These are phyloP conservation scores for Boletales sp. DNA, from an alignment of 768 basidiomycete genomes.

Conservation along the genomic window DNA sequence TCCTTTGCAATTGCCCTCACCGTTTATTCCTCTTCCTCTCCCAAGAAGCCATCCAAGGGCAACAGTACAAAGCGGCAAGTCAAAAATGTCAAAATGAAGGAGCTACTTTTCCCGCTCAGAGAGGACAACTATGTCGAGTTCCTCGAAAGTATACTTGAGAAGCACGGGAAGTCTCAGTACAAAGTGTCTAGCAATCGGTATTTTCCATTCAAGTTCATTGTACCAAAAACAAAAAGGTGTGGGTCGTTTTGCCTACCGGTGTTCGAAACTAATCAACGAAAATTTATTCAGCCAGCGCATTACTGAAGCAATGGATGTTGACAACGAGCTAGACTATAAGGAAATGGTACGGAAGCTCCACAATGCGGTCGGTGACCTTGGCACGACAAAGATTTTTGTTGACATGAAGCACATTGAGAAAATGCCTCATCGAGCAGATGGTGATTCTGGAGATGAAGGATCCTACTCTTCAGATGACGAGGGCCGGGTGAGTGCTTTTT, in stretches of 20 bases:
- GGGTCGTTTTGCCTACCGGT: too few species aligned
- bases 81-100: neutral
- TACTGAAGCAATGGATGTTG: neutral
- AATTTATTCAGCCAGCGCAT: neutral
- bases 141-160: slow-evolving; percentile 1
- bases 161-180: neutral
- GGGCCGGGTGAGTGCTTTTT: too few species aligned
- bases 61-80: neutral
- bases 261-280: neutral
- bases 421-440: neutral
- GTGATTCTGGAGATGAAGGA: too few species aligned
- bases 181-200: neutral
- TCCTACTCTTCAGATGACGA: too few species aligned
- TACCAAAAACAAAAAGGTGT: neutral
- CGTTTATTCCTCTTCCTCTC: too few species aligned
- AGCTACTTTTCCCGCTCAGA: neutral
- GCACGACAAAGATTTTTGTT: neutral
- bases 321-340: neutral
- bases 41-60: too few species aligned
- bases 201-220: neutral
- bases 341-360: too few species aligned
- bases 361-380: too few species aligned
- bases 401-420: slow-evolving; percentile 2
- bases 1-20: too few species aligned
- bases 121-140: neutral